Evolutionary conservation across 495 filamentous ascomycete species (phyloP).

Genomic region (Aspergillus campestris): DNA sequence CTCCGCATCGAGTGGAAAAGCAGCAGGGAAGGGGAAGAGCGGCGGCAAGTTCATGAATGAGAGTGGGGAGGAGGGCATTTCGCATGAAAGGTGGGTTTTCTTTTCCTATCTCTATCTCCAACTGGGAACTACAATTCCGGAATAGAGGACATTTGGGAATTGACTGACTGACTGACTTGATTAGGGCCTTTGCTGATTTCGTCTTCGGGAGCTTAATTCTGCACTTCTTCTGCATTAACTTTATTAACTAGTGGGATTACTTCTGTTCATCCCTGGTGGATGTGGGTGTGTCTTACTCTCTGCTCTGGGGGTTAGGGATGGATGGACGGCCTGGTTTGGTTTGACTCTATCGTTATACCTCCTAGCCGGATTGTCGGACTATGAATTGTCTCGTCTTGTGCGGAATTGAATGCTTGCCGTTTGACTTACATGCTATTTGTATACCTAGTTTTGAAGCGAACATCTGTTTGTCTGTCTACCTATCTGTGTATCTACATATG

Average conservation of each 20-base stretch:
- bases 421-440: too few species aligned
- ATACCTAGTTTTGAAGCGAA: too few species aligned
- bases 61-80: slow-evolving; percentile 23
- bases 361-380: too few species aligned
- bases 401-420: too few species aligned
- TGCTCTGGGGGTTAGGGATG: slow-evolving; percentile 6
- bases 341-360: too few species aligned
- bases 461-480: too few species aligned
- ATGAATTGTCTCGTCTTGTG: too few species aligned
- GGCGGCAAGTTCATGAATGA: slow-evolving; percentile 17
- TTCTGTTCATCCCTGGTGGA: background rate
- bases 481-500: too few species aligned
- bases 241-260: slow-evolving; percentile 70
- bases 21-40: slow-evolving; percentile 20
- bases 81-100: slow-evolving; percentile 40
- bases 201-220: slow-evolving; percentile 89
- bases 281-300: background rate
- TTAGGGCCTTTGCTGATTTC: slow-evolving; percentile 92
- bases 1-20: slow-evolving; percentile 19
- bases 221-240: slow-evolving; percentile 99
- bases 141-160: too few species aligned
- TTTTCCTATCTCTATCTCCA: slow-evolving; percentile 1
- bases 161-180: background rate
- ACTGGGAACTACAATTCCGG: background rate
- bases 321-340: background rate